A percentile compares a stretch with the other conserved stretches of the same genome.
Evolutionary conservation across 2,329 filamentous ascomycete genomes (phyloP).

Genomic region (Diaporthe sp.): DNA sequence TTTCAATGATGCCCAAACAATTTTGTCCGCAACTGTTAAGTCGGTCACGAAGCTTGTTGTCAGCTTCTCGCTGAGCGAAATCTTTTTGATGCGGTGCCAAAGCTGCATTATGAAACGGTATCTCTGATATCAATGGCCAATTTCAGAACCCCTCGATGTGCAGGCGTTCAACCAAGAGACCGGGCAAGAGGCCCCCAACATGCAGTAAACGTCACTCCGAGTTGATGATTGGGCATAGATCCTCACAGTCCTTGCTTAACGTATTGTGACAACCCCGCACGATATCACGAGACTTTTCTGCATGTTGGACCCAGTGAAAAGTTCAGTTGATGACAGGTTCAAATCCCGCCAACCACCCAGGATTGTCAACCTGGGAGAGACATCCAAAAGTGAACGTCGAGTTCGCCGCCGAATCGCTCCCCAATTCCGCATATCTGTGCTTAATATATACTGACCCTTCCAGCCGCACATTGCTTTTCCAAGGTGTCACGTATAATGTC

Average conservation of each 20-base stretch:
- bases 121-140: neutral
- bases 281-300: neutral
- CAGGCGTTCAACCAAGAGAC: neutral
- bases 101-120: neutral
- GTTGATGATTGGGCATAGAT: neutral
- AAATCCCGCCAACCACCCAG: neutral
- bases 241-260: neutral
- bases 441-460: neutral
- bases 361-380: neutral
- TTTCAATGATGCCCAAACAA: no score
- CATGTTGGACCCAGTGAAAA: neutral
- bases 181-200: neutral
- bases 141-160: neutral
- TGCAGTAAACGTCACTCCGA: neutral
- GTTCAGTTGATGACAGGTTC: neutral
- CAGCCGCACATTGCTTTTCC: neutral
- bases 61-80: neutral
- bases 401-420: no score
- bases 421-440: no score
- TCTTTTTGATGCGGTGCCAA: neutral
- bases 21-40: neutral
- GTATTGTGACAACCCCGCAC: conserved; percentile 2
- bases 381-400: neutral
- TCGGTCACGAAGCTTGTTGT: no score
- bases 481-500: neutral